Conservation (phyloP, 1,139 yeast species). For the Debaryomyces udenii region DNA sequence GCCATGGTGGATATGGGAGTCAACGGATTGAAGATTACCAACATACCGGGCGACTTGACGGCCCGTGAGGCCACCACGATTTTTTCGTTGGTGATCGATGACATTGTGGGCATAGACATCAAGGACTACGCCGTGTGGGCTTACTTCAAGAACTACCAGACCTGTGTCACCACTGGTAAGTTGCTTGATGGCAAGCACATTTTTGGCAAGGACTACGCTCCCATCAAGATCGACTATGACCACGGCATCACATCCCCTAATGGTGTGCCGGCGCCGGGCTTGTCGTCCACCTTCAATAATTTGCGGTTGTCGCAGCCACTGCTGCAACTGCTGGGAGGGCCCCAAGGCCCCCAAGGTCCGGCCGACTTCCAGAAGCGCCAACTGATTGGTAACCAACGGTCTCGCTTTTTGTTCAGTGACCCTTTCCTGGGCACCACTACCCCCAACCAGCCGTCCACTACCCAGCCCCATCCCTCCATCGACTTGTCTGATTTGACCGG, state of each 20-base stretch:
- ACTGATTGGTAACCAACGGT: slow-evolving; percentile 58
- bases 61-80: slow-evolving; percentile 75
- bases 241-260: slow-evolving; percentile 16
- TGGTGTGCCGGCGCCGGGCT: slow-evolving; percentile 16
- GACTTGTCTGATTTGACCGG: slow-evolving; percentile 48
- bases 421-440: slow-evolving; percentile 44
- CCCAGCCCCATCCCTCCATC: slow-evolving; percentile 18
- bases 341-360: slow-evolving; percentile 5
- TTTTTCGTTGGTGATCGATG: slow-evolving; percentile 80
- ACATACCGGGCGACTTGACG: slow-evolving; percentile 74
- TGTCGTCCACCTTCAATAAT: slow-evolving; percentile 23
- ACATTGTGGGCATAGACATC: slow-evolving; percentile 61
- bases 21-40: slow-evolving; percentile 46
- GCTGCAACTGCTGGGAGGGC: slow-evolving; percentile 17
- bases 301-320: slow-evolving; percentile 23
- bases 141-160: slow-evolving; percentile 61
- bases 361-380: slow-evolving; percentile 48
- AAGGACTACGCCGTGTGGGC: slow-evolving; percentile 57
- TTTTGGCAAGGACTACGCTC: slow-evolving; percentile 62
- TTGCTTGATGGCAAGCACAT: slow-evolving; percentile 65
- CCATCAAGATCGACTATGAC: slow-evolving; percentile 56
- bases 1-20: slow-evolving; percentile 5
- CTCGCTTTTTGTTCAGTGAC: slow-evolving; percentile 71
- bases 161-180: slow-evolving; percentile 74
- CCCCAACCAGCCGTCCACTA: slow-evolving; percentile 19